Evolutionary conservation across 2,329 filamentous ascomycete species (phyloP), one percentile per base, ranked within the genome.

Genomic region (Ophiocordyceps australis): DNA sequence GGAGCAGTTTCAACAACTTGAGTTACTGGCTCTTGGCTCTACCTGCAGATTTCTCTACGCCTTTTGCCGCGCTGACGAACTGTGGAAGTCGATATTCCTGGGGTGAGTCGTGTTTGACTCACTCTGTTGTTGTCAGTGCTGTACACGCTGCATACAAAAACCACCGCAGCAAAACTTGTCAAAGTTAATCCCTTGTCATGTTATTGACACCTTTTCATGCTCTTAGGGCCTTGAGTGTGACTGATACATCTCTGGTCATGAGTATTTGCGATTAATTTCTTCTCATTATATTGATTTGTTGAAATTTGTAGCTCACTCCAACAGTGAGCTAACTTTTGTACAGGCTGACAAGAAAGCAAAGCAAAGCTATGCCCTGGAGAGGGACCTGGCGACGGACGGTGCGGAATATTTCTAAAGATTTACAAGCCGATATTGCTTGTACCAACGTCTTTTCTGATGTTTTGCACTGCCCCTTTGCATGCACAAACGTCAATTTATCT

Each of bases 41-140:
- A 78, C 83, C 5, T 93, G 85, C 57, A 81, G 73, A 46, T 83
- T 80, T 27, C 54, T 95, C 11, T 86, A 83, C 57, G 85, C 83
- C 2, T 91, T 86, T 45, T 78, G 75, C 28, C 62, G 74, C 25
- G 70, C 70, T 24, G 86, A 94, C 35, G 86, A 95, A 40, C 48
- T 94, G 19, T 95, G 86, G 86, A 85, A 89, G 49, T 51, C 72
- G 12, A 50, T 93, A 13, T 91, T 86, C 40, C 62, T 92, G 35
- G n/a, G n/a, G n/a, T n/a, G n/a, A n/a, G n/a, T n/a, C n/a, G n/a
- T n/a, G n/a, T n/a, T n/a, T n/a, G n/a, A n/a, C n/a, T n/a, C n/a
- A n/a, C n/a, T n/a, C n/a, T n/a, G n/a, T n/a, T n/a, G n/a, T n/a
- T n/a, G n/a, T n/a, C n/a, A n/a, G n/a, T n/a, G n/a, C n/a, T n/a